A percentile compares a stretch with the other conserved stretches of the same genome.
phyloP scores from a whole-genome alignment of 805 yeast species.

The Barnettozyma sucrosica region DNA sequence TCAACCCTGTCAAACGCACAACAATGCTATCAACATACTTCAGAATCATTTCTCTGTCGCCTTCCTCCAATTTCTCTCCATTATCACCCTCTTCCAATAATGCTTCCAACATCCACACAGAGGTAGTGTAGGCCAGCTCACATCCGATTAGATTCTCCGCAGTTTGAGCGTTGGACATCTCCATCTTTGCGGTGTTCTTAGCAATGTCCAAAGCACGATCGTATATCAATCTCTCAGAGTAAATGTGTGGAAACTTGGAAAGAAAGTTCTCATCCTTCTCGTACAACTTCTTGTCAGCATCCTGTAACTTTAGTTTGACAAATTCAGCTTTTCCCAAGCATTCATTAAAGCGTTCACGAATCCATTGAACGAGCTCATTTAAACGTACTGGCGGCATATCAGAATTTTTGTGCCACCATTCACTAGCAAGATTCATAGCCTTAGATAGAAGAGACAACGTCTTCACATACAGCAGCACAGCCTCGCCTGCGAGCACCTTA shows the following conservation, averaged over 20 bases:
- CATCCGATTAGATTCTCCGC: slow-evolving; percentile 57
- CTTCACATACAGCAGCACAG: slow-evolving; percentile 79
- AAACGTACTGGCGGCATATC: slow-evolving; percentile 35
- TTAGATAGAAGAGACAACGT: slow-evolving; percentile 73
- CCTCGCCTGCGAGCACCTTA: slow-evolving; percentile 69
- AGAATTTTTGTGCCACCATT: slow-evolving; percentile 75
- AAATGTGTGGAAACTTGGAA: slow-evolving; percentile 29
- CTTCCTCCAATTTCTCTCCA: slow-evolving; percentile 49
- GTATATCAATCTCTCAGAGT: slow-evolving; percentile 82
- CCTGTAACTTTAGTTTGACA: slow-evolving; percentile 51
- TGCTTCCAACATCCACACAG: slow-evolving; percentile 94
- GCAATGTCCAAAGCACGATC: slow-evolving; percentile 94
- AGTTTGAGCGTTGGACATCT: slow-evolving; percentile 38
- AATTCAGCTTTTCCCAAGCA: slow-evolving; percentile 84
- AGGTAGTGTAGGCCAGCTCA: slow-evolving; percentile 83
- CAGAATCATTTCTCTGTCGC: slow-evolving; percentile 71
- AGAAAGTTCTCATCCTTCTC: slow-evolving; percentile 10
- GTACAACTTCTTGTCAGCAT: slow-evolving; percentile 35
- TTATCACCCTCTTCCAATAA: slow-evolving; percentile 48
- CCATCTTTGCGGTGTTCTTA: slow-evolving; percentile 84
- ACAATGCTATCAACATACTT: slow-evolving; percentile 80
- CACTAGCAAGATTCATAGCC: slow-evolving; percentile 81
- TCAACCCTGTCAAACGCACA: slow-evolving; percentile 65
- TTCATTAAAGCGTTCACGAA: slow-evolving; percentile 82
- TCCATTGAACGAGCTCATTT: slow-evolving; percentile 71